These are phyloP conservation scores for Ilex paraguariensis DNA, from an alignment of 305 asterid species.

Conservation along the genomic window DNA sequence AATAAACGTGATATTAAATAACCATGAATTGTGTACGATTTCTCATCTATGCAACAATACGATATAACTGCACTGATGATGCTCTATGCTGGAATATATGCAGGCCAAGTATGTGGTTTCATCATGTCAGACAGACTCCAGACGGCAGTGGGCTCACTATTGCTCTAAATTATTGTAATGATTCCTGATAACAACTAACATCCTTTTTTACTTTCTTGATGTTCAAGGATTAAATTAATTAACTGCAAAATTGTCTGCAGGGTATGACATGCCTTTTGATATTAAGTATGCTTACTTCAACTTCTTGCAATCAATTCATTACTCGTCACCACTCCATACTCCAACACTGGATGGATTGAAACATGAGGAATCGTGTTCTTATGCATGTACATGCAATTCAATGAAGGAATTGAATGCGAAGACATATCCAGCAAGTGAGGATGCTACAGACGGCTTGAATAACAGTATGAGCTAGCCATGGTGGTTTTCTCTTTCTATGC, in stretches of 20 bases:
- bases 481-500: too few species aligned
- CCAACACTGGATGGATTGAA: slow-evolving; percentile 9
- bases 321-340: slow-evolving; percentile 24
- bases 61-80: neutral
- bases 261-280: slow-evolving; percentile 96
- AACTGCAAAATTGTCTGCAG: slow-evolving; percentile 35
- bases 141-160: slow-evolving; percentile 66
- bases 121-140: slow-evolving; percentile 75
- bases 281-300: slow-evolving; percentile 85
- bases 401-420: slow-evolving; percentile 21
- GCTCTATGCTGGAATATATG: slow-evolving; percentile 17
- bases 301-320: slow-evolving; percentile 64
- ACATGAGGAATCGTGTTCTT: slow-evolving; percentile 14
- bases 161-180: slow-evolving; percentile 77
- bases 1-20: too few species aligned
- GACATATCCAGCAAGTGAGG: slow-evolving; percentile 7
- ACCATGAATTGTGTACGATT: too few species aligned
- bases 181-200: neutral
- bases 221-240: neutral
- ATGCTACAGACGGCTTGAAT: slow-evolving; percentile 2
- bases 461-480: neutral
- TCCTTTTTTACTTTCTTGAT: neutral
- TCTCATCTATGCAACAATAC: too few species aligned
- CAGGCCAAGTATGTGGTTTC: slow-evolving; percentile 99
- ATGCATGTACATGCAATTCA: slow-evolving; percentile 11